A percentile compares a stretch with the other conserved stretches of the same genome.
Conservation (phyloP, 2,329 filamentous ascomycete genomes). For the Penicillium sp. region DNA sequence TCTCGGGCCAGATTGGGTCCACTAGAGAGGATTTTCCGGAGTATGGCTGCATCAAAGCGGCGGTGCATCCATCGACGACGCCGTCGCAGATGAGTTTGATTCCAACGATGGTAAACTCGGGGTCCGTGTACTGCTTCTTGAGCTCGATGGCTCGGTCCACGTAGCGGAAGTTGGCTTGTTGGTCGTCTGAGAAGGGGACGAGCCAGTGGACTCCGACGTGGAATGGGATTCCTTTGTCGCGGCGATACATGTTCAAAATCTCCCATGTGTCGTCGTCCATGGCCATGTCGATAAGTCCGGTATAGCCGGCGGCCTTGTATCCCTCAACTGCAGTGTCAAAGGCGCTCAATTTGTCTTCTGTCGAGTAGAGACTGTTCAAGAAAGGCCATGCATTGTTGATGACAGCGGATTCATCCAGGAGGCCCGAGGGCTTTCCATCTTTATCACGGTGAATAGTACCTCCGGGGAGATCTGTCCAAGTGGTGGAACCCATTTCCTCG, state of each 20-base stretch:
- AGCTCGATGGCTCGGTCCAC: constrained; percentile 49
- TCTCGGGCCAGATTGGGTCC: constrained; percentile 48
- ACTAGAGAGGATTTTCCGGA: constrained; percentile 40
- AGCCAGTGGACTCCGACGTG: constrained; percentile 52
- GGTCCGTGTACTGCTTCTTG: constrained; percentile 41
- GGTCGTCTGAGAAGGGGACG: constrained; percentile 43
- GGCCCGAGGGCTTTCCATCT: constrained; percentile 44
- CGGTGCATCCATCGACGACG: constrained; percentile 53
- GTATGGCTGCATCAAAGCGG: constrained; percentile 49
- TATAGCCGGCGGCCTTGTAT: constrained; percentile 49
- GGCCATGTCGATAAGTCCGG: constrained; percentile 53
- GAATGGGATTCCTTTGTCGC: constrained; percentile 39
- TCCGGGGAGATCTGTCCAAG: constrained; percentile 44
- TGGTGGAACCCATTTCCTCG: constrained; percentile 44
- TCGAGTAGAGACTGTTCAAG: constrained; percentile 43
- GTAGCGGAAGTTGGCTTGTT: constrained; percentile 40
- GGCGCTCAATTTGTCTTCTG: constrained; percentile 44
- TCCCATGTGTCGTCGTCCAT: constrained; percentile 53
- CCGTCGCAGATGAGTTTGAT: constrained; percentile 54
- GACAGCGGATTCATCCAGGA: constrained; percentile 49
- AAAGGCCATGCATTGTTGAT: constrained; percentile 49
- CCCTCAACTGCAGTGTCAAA: constrained; percentile 42
- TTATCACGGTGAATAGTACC: constrained; percentile 49
- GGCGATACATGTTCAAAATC: constrained; percentile 41
- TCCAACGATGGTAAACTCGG: constrained; percentile 46